Conservation (phyloP, 352 stramenopile species). For the Phytophthora pinifolia region DNA sequence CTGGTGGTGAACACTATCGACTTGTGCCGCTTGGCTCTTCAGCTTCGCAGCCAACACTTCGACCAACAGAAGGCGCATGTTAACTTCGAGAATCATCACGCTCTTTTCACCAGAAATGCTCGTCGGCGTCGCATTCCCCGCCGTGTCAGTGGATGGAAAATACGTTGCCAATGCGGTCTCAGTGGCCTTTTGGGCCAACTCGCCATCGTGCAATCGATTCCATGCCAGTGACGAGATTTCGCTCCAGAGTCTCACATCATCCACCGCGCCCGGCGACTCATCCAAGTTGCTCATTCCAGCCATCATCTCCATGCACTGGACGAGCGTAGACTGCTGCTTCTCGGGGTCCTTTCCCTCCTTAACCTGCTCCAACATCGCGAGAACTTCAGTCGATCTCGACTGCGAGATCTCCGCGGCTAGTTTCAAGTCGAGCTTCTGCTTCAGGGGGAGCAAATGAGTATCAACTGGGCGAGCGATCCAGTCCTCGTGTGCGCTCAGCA, state of each 20-base stretch:
- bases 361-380: slow-evolving; percentile 69
- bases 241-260: slow-evolving; percentile 46
- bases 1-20: slow-evolving; percentile 13
- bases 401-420: slow-evolving; percentile 49
- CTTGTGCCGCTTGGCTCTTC: slow-evolving; percentile 26
- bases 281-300: slow-evolving; percentile 8
- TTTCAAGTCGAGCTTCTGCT: slow-evolving; percentile 63
- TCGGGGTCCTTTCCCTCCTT: slow-evolving; percentile 60
- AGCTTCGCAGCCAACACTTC: slow-evolving; percentile 48
- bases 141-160: slow-evolving; percentile 31
- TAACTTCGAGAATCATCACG: slow-evolving; percentile 53
- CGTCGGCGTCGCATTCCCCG: slow-evolving; percentile 9
- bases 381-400: slow-evolving; percentile 43
- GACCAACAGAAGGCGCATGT: slow-evolving; percentile 47
- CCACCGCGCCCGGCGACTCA: neutral
- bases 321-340: slow-evolving; percentile 27
- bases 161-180: slow-evolving; percentile 37
- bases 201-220: slow-evolving; percentile 39
- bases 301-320: slow-evolving; percentile 29
- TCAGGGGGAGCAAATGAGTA: slow-evolving; percentile 65
- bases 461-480: slow-evolving; percentile 50
- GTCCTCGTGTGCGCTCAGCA: slow-evolving; percentile 22
- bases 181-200: slow-evolving; percentile 30
- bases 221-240: slow-evolving; percentile 47
- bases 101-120: slow-evolving; percentile 44